Evolutionary conservation across 2,329 filamentous ascomycete genomes (phyloP).

Genomic region (Aspergillus transmontanensis): DNA sequence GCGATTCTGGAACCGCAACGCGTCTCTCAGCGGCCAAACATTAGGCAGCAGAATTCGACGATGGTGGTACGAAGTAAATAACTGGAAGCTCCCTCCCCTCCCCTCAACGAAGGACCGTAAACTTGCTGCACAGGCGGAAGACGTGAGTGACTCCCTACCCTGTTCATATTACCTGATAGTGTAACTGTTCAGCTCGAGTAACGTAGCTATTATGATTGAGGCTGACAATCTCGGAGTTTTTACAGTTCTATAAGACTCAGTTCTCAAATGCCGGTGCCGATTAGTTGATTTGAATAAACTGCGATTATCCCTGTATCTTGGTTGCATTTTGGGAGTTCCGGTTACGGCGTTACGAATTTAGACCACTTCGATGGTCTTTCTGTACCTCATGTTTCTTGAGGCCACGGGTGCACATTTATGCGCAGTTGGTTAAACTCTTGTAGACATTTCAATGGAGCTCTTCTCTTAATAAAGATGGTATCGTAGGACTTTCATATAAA

Average conservation of each 20-base stretch:
- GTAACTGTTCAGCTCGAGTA: background rate
- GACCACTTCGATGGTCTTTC: background rate
- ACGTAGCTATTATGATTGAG: slow-evolving; percentile 6
- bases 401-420: background rate
- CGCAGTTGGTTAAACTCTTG: background rate
- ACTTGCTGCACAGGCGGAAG: slow-evolving; percentile 44
- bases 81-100: slow-evolving; percentile 71
- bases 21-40: slow-evolving; percentile 73
- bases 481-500: background rate
- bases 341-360: background rate
- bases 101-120: slow-evolving; percentile 30
- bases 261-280: slow-evolving; percentile 37
- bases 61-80: slow-evolving; percentile 96
- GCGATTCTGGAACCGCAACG: slow-evolving; percentile 83
- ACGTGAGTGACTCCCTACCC: slow-evolving; percentile 38
- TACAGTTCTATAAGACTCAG: slow-evolving; percentile 41
- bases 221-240: slow-evolving; percentile 37
- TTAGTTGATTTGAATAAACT: slow-evolving; percentile 17
- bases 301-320: background rate
- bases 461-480: background rate
- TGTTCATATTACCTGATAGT: background rate
- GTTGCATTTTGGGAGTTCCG: background rate
- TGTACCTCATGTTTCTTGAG: slow-evolving; percentile 1
- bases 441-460: background rate
- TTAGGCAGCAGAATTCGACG: slow-evolving; percentile 76